Base-by-base conservation (phyloP, 495 filamentous ascomycete species). In the Aspergillus bertholletiae region DNA sequence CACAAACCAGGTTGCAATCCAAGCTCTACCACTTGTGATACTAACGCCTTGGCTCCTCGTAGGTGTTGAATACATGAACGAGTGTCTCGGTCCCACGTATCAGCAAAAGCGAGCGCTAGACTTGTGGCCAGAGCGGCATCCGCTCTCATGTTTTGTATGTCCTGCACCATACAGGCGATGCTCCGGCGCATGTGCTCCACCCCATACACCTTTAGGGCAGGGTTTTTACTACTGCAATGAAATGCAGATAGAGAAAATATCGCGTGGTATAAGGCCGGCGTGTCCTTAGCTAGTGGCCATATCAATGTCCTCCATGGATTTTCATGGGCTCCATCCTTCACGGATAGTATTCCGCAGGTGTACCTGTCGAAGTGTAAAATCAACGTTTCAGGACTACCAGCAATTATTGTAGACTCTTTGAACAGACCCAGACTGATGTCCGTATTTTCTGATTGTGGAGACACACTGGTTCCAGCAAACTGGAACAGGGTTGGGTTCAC, bases 241-340 rank as follows among this genome's bases (percentile, higher is more conserved):
- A 90, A 92, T 2, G 85, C 84, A 3, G 88, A 85, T 77, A 92
- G 82, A 0, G 88, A 82, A 45, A 83, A 81, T 47, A 92, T 80
- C 7, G 88, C 88, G 74, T 91, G 84, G 49, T 84, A 87, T n/a
- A 92, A 67, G 2, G 86, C 86, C 1, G 87, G 83, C 11, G 79
- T 86, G 21, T 84, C 76, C 57, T 72, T 75, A 7, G 85, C 87
- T 34, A 92, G 58, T 0, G 88, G 88, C 86, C 86, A 90, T 7
- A 92, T 71, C 21, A 88, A 72, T 0, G 80, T 90, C 34, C 86
- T 77, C 88, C 88, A 92, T 2, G 88, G 88, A 59, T 92, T 92
- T 63, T 91, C 88, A 20, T 74, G 81, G 12, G 75, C 77, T 0
- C 88, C 88, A 67, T 91, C 88, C 50, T 76, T 78, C 49, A 92